Base-by-base conservation (phyloP, 2,329 filamentous ascomycete genomes). In the Penicillium sp. region DNA sequence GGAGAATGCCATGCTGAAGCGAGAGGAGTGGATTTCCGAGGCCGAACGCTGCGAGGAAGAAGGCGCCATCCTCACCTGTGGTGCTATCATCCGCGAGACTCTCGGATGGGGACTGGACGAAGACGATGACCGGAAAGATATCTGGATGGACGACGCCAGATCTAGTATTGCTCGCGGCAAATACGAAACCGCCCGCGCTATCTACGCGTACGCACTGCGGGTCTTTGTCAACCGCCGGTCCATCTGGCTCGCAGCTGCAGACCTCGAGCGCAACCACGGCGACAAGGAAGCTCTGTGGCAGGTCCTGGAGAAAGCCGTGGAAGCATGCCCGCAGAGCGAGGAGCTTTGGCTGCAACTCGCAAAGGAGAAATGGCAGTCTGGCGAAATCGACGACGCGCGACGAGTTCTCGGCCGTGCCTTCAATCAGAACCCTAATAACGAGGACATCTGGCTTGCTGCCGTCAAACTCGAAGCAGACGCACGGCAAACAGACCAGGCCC, bases 391-490 rank as follows among this genome's bases (percentile, higher is more conserved):
- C 72, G 91, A 91, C 63, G 93, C 95, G 12, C 86, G 95, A 57
- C 83, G 88, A 62, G 92, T 98, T 1, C 86, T 99, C 15, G 94
- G 88, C 31, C 87, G 89, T 63, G 95, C 94, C 5, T 99, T 99
- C 82, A 89, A 94, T 68, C 91, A 96, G 73, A 96, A 98, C 69
- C 92, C 92, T 1, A 93, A 96, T 75, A 97, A 96, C 78, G 95
- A 99, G 76, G 92, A 98, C 74, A 97, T 99, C 66, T 99, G 95
- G 90, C 88, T 97, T 50, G 91, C 93, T 15, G 95, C 95, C 48
- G 95, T 99, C 65, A 96, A 97, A 75, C 86, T 99, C 34, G 95
- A 99, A 77, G 92, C 95, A 0, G 93, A 98, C 71, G 94, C 92
- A 62, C 86, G 88, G 45, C 88, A 96, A 69, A 88, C 86, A 42